phyloP scores from a whole-genome alignment of 2,329 filamentous ascomycete species.

The Nannizziopsis arthrosporioides region DNA sequence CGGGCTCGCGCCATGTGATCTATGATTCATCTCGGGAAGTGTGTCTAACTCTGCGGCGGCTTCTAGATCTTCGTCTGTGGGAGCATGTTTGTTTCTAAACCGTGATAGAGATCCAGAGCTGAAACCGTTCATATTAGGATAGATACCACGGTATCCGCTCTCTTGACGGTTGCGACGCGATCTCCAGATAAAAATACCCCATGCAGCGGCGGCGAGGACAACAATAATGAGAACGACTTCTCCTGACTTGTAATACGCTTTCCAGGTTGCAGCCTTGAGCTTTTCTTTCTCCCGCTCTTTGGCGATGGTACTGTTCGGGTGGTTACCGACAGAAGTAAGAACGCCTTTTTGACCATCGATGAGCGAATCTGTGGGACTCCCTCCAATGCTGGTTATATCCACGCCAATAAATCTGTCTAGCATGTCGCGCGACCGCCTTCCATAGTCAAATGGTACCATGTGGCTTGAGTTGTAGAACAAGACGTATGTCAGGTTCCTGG shows the following conservation, averaged over 20 bases:
- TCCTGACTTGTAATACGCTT: constrained; percentile 76
- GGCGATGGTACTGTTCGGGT: constrained; percentile 56
- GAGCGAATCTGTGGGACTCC: constrained; percentile 61
- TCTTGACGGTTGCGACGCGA: constrained; percentile 42
- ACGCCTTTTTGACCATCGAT: constrained; percentile 77
- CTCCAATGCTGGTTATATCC: constrained; percentile 80
- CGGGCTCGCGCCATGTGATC: constrained; percentile 18
- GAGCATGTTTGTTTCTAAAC: constrained; percentile 35
- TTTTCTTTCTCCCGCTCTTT: constrained; percentile 58
- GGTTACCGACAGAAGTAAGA: constrained; percentile 63
- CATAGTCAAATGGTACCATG: constrained; percentile 95
- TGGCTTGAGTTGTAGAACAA: constrained; percentile 92
- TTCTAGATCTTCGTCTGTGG: constrained; percentile 42
- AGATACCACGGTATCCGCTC: constrained; percentile 32
- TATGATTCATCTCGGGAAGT: constrained; percentile 27
- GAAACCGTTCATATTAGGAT: constrained; percentile 32
- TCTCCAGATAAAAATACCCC: constrained; percentile 60
- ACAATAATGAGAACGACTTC: constrained; percentile 77
- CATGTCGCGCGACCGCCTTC: constrained; percentile 83
- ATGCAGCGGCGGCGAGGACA: constrained; percentile 56
- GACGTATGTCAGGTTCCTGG: constrained; percentile 89
- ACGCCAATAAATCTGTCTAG: constrained; percentile 91
- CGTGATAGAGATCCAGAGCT: constrained; percentile 31
- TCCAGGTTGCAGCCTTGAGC: constrained; percentile 75
- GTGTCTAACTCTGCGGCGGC: constrained; percentile 48